Percentiles rank a stretch among this genome's conserved stretches.
These are phyloP conservation scores for Camelina laxa DNA, from an alignment of 345 rosid genomes.

Conservation along the genomic window DNA sequence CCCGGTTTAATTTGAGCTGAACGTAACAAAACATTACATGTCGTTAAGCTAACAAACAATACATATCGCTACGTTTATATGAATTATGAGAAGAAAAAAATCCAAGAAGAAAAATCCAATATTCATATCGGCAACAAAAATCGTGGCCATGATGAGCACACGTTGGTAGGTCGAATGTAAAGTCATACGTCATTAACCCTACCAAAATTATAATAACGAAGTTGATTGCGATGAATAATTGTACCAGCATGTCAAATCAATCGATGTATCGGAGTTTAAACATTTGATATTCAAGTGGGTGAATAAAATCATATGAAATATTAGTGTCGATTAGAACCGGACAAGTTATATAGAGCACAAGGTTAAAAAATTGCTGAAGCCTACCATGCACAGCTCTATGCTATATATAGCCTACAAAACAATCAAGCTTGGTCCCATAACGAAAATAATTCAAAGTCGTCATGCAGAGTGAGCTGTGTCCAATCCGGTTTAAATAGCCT, in stretches of 20 bases:
- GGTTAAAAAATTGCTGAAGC: conserved; percentile 10
- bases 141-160: conserved; percentile 35
- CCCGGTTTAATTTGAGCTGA: conserved; percentile 5
- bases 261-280: conserved; percentile 18
- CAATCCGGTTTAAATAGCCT: background rate
- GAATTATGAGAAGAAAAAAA: background rate
- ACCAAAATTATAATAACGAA: conserved; percentile 28
- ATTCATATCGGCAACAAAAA: conserved; percentile 19
- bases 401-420: conserved; percentile 15
- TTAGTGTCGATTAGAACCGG: conserved; percentile 12
- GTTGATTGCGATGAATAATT: conserved; percentile 24
- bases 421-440: conserved; percentile 19
- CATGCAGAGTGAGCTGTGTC: conserved; percentile 16
- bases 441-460: conserved; percentile 8
- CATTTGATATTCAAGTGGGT: conserved; percentile 8
- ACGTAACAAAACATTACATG: conserved; percentile 9
- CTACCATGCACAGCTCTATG: background rate
- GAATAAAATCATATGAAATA: conserved; percentile 6
- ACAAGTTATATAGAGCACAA: conserved; percentile 4
- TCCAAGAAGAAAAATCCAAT: conserved; percentile 44
- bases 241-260: conserved; percentile 43
- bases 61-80: background rate
- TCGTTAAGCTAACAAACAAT: background rate
- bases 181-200: conserved; percentile 39
- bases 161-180: conserved; percentile 34